Percentiles rank a stretch among this genome's conserved stretches.
These are phyloP conservation scores for Marasmius tenuissimus DNA, from an alignment of 1,284 basidiomycete species.

Conservation along the genomic window DNA sequence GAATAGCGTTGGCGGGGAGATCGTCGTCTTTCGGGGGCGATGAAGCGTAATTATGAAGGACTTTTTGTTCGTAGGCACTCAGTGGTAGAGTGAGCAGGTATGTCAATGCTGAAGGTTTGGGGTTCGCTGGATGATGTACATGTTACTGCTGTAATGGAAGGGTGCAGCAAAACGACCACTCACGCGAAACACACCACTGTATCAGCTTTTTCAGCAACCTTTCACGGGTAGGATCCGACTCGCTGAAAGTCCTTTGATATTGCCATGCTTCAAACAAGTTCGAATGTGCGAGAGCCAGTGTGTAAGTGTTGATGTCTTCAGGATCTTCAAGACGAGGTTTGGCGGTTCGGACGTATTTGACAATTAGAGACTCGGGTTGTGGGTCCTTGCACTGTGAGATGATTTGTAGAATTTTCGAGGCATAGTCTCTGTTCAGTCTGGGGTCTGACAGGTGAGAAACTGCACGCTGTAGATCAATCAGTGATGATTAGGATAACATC, in stretches of 20 bases:
- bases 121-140: slow-evolving; percentile 43
- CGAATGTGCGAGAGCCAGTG: slow-evolving; percentile 61
- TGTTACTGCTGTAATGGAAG: slow-evolving; percentile 7
- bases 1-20: slow-evolving; percentile 48
- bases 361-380: slow-evolving; percentile 44
- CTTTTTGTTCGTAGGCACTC: slow-evolving; percentile 57
- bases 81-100: slow-evolving; percentile 65
- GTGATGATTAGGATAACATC: slow-evolving; percentile 3
- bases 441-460: slow-evolving; percentile 69
- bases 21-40: slow-evolving; percentile 44
- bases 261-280: slow-evolving; percentile 71
- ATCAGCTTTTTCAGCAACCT: slow-evolving; percentile 62
- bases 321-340: slow-evolving; percentile 67
- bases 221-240: slow-evolving; percentile 48
- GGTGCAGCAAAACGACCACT: slow-evolving; percentile 27
- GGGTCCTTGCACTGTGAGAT: slow-evolving; percentile 54
- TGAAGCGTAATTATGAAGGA: slow-evolving; percentile 57
- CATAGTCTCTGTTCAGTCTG: slow-evolving; percentile 71
- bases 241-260: slow-evolving; percentile 67
- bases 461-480: slow-evolving; percentile 45
- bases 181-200: slow-evolving; percentile 68
- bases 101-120: slow-evolving; percentile 53
- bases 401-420: slow-evolving; percentile 72
- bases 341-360: slow-evolving; percentile 68
- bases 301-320: slow-evolving; percentile 66